Percentiles rank a stretch among this genome's conserved stretches.
phyloP scores from a whole-genome alignment of 2,329 filamentous ascomycete species.

The Ophiostoma tasmaniense region DNA sequence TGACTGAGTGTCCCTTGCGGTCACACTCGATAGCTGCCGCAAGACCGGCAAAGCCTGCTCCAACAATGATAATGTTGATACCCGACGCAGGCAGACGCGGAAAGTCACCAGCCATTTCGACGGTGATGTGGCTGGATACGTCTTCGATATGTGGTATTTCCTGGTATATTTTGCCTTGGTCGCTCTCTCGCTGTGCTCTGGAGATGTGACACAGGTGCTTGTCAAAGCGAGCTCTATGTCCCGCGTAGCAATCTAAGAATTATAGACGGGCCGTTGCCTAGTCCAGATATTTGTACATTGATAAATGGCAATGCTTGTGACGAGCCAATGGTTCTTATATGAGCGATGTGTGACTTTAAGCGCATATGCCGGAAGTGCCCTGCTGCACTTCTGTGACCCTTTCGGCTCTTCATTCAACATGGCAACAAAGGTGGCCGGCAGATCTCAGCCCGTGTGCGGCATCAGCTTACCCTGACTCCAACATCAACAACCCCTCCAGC shows the following conservation, averaged over 20 bases:
- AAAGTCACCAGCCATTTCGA: neutral
- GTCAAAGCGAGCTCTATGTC: neutral
- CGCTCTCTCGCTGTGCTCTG: neutral
- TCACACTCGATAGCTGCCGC: neutral
- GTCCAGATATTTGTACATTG: neutral
- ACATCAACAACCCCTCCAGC: neutral
- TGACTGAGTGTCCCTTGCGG: conserved; percentile 24
- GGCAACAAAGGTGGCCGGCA: neutral
- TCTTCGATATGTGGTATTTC: no score
- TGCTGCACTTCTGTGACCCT: neutral
- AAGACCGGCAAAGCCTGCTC: neutral
- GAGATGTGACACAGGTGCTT: neutral
- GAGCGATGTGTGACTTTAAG: neutral
- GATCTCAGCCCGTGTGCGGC: neutral
- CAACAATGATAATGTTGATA: neutral
- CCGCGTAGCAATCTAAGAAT: neutral
- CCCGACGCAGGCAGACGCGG: neutral
- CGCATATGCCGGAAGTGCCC: neutral
- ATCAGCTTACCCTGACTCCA: neutral
- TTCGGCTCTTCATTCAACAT: neutral
- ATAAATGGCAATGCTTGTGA: neutral
- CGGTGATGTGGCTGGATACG: no score
- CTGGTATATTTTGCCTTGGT: no score
- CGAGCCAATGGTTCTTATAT: neutral
- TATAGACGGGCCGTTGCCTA: neutral